Evolutionary conservation across 2,329 filamentous ascomycete genomes (phyloP).

Genomic region (Cladophialophora chaetospira): DNA sequence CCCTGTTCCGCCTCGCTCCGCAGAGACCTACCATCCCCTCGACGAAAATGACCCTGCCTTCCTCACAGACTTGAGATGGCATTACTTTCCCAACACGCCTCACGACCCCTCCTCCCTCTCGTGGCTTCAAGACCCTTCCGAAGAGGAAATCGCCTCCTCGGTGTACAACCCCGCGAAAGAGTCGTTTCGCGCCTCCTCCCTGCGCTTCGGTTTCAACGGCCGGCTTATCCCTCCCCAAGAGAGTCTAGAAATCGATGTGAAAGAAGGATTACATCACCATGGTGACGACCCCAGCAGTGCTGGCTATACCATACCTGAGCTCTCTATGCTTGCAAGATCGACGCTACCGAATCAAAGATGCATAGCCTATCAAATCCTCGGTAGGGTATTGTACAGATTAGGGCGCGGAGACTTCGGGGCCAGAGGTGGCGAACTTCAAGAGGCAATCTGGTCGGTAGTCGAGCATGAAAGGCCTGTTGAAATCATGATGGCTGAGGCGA

Average conservation of each 20-base stretch:
- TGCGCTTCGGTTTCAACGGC: slow-evolving; percentile 89
- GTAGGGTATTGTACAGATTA: slow-evolving; percentile 78
- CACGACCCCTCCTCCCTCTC: slow-evolving; percentile 82
- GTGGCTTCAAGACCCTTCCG: slow-evolving; percentile 80
- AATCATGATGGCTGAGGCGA: slow-evolving; percentile 74
- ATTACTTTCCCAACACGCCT: slow-evolving; percentile 89
- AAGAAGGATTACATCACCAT: slow-evolving; percentile 87
- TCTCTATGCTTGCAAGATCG: slow-evolving; percentile 77
- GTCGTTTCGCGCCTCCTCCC: slow-evolving; percentile 63
- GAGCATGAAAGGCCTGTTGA: slow-evolving; percentile 77
- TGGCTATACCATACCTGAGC: slow-evolving; percentile 87
- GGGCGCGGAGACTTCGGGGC: slow-evolving; percentile 71
- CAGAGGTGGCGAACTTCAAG: slow-evolving; percentile 64
- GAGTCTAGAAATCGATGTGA: slow-evolving; percentile 72
- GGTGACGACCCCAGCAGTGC: slow-evolving; percentile 89
- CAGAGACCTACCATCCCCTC: slow-evolving; percentile 66
- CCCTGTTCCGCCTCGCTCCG: slow-evolving; percentile 47
- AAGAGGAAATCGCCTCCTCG: slow-evolving; percentile 63
- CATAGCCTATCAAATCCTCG: slow-evolving; percentile 87
- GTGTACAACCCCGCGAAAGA: slow-evolving; percentile 79
- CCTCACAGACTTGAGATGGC: slow-evolving; percentile 78
- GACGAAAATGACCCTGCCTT: slow-evolving; percentile 83
- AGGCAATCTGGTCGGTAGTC: slow-evolving; percentile 80
- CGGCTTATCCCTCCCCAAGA: slow-evolving; percentile 74
- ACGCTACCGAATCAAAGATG: slow-evolving; percentile 84